Conservation (phyloP, 2,329 filamentous ascomycete genomes). For the Claviceps capensis region DNA sequence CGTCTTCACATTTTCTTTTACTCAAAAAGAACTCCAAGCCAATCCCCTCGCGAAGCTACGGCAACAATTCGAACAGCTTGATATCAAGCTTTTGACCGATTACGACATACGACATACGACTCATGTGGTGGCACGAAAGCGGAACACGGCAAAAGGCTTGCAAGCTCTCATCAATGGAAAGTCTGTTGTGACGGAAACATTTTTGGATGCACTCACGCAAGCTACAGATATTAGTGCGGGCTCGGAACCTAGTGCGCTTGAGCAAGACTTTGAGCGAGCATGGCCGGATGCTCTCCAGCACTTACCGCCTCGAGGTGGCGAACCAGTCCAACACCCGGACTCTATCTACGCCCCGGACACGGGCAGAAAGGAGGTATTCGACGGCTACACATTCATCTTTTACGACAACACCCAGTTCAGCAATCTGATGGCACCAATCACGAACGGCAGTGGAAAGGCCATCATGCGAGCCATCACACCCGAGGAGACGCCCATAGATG, state of each 20-base stretch:
- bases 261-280: slow-evolving; percentile 61
- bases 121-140: slow-evolving; percentile 76
- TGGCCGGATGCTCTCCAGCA: slow-evolving; percentile 67
- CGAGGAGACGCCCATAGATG: slow-evolving; percentile 52
- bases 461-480: slow-evolving; percentile 48
- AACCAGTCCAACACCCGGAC: slow-evolving; percentile 54
- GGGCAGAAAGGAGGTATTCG: slow-evolving; percentile 57
- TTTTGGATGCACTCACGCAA: slow-evolving; percentile 56
- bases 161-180: slow-evolving; percentile 74
- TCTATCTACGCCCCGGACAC: slow-evolving; percentile 60
- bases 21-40: slow-evolving; percentile 53
- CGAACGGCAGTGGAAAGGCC: slow-evolving; percentile 71
- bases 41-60: slow-evolving; percentile 50
- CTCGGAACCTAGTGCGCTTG: slow-evolving; percentile 43
- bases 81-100: slow-evolving; percentile 70
- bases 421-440: slow-evolving; percentile 60
- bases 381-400: slow-evolving; percentile 81
- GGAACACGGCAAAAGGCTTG: slow-evolving; percentile 77
- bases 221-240: slow-evolving; percentile 39
- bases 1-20: slow-evolving; percentile 62
- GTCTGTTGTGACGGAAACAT: slow-evolving; percentile 61
- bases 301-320: slow-evolving; percentile 61
- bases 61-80: slow-evolving; percentile 62
- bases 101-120: slow-evolving; percentile 63
- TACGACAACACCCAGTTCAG: slow-evolving; percentile 64